Base-by-base conservation (phyloP, 2,329 filamentous ascomycete genomes). In the Arthrinium phaeospermum region DNA sequence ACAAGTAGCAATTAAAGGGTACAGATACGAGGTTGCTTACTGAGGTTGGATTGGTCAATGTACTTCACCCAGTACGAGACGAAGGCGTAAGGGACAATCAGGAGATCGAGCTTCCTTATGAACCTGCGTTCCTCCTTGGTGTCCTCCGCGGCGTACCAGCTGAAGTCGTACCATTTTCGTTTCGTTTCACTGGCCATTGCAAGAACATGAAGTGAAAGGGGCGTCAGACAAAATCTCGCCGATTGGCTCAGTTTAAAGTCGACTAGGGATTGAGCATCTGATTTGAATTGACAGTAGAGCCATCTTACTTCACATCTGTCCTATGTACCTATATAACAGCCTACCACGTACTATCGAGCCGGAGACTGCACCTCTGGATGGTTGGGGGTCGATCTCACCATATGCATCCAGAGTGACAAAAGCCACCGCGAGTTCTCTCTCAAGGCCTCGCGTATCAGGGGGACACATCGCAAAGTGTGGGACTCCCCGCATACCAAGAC, bases 31-130 rank as follows among this genome's bases (percentile, higher is more conserved):
- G 4, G 5, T n/a, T 47, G 64, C 82, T 69, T 74, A 88, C 86
- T 89, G 69, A 89, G 82, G 71, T 89, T 89, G 4, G 85, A 80
- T 74, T 89, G 86, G 74, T 89, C 87, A 12, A 90, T 83, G 72
- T 89, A 88, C 76, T 89, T 89, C 69, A 86, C 83, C 85, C 87
- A 90, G 73, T 89, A 89, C 0, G 85, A 83, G 2, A 90, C 77
- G 64, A 89, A 86, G 0, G 87, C 87, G 75, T 89, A 90, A 0
- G 87, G 87, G 0, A 91, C 85, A 47, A 90, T 86, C 1, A 90
- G 78, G 0, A 87, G 77, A 73, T 91, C 88, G 16, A 91, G 83
- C 76, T 90, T 90, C 34, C 85, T 70, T 47, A 91, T 86, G 3
- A 90, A 81, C 72, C 82, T 84, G 53, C 86, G 81, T 74, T 90